Base-by-base conservation (phyloP, 306 rosid genomes). In the Ochetophila trinervis region DNA sequence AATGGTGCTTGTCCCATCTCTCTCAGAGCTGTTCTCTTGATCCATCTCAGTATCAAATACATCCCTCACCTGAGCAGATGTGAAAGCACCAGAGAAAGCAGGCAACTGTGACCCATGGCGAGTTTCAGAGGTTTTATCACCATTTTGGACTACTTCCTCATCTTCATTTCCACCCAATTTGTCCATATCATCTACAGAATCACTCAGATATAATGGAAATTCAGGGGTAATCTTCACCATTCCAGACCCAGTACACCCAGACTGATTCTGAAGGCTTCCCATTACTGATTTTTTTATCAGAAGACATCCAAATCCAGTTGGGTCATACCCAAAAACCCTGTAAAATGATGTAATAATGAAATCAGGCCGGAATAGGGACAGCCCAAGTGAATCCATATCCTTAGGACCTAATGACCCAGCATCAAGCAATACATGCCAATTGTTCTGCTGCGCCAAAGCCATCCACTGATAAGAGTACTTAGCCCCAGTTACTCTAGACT, bases 381-480 rank as follows among this genome's bases (percentile, higher is more conserved):
- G 65, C 56, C 98, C 98, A 62, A 92, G 98, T 0, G 98, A 92
- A 78, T 92, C 98, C 98, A 92, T 92, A 75, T 92, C 98, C 82
- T 92, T 92, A 47, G 98, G 98, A 53, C 98, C 98, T 77, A 92
- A 70, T 10, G 98, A 92, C 10, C 98, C 98, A 17, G 98, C 98
- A 73, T 92, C 98, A 59, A 92, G 91, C 70, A 89, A 83, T 24
- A 92, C 98, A 73, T 92, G 98, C 98, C 98, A 92, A 70, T 92
- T 89, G 76, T 92, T 92, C 79, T 92, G 98, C 65, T 92, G 98
- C 0, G 98, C 98, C 40, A 92, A 68, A n/a, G 98, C 95, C 98
- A 91, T 91, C 98, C 98, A 92, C 70, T 89, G 98, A 74, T 92
- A 92, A 0, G 98, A 92, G 83, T 89, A 92, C 85, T 92, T 92